These are phyloP conservation scores for Trichoderma brevicompactum DNA, from an alignment of 2,329 filamentous ascomycete species.

Conservation along the genomic window DNA sequence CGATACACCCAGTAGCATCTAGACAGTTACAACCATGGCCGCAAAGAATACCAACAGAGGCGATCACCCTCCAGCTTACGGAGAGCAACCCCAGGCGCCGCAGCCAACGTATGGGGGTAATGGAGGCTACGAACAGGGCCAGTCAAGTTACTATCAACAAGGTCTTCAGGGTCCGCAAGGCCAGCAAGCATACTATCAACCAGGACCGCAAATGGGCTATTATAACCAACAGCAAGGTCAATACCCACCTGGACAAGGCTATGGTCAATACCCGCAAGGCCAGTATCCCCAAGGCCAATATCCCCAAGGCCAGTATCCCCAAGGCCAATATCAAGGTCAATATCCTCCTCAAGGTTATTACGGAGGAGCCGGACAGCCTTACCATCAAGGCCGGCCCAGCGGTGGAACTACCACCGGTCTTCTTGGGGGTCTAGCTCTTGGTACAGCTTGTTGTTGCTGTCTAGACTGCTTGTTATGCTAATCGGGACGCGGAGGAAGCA, in stretches of 20 bases:
- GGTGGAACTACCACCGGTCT: slow-evolving; percentile 39
- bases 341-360: slow-evolving; percentile 43
- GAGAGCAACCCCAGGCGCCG: slow-evolving; percentile 44
- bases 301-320: slow-evolving; percentile 27
- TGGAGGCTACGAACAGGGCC: slow-evolving; percentile 38
- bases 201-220: slow-evolving; percentile 50
- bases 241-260: slow-evolving; percentile 35
- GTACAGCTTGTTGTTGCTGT: slow-evolving; percentile 63
- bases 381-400: slow-evolving; percentile 37
- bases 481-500: background rate
- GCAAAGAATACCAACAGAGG: slow-evolving; percentile 29
- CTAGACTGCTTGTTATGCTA: slow-evolving; percentile 60
- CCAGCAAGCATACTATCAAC: slow-evolving; percentile 47
- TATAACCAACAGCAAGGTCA: slow-evolving; percentile 47
- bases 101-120: slow-evolving; percentile 50
- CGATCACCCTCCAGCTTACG: slow-evolving; percentile 57
- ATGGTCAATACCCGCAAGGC: slow-evolving; percentile 34
- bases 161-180: slow-evolving; percentile 38
- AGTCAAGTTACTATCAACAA: slow-evolving; percentile 38
- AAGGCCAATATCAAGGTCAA: slow-evolving; percentile 39
- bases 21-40: slow-evolving; percentile 7
- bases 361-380: slow-evolving; percentile 40
- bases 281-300: slow-evolving; percentile 36
- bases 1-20: background rate
- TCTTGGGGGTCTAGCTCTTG: slow-evolving; percentile 54